phyloP scores from a whole-genome alignment of 805 yeast genomes.

The Candida namnaoensis region DNA sequence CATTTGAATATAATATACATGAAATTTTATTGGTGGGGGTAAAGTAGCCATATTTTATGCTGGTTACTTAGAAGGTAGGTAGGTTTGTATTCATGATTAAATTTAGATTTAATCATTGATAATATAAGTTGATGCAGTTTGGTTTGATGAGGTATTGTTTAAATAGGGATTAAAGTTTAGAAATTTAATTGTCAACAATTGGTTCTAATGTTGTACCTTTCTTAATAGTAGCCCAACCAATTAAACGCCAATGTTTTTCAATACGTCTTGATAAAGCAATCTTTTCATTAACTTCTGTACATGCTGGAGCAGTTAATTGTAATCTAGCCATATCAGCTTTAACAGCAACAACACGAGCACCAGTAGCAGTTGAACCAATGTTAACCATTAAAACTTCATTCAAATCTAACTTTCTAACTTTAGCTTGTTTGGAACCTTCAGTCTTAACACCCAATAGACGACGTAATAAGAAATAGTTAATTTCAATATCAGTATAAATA shows the following conservation, averaged over 20 bases:
- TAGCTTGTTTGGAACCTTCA: conserved; percentile 94
- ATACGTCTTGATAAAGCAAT: conserved; percentile 98
- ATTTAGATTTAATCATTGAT: too few species aligned
- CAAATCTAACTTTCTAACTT: conserved; percentile 87
- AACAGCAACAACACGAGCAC: conserved; percentile 97
- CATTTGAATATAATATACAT: too few species aligned
- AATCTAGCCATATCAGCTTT: conserved; percentile 99
- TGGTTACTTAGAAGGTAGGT: too few species aligned
- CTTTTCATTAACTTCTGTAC: conserved; percentile 97
- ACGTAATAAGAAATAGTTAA: conserved; percentile 92
- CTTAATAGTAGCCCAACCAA: conserved; percentile 99
- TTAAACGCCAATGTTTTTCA: conserved; percentile 99
- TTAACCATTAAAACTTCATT: conserved; percentile 98
- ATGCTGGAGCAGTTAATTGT: conserved; percentile 94
- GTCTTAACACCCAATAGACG: conserved; percentile 97
- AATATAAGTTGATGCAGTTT: too few species aligned
- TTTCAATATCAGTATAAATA: conserved; percentile 94
- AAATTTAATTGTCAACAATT: conserved; percentile 21
- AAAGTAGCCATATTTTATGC: too few species aligned
- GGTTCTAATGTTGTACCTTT: conserved; percentile 89
- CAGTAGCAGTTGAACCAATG: conserved; percentile 98
- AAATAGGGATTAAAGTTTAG: too few species aligned
- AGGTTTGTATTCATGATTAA: too few species aligned
- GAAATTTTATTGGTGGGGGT: too few species aligned
- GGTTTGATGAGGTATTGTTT: too few species aligned